Percentiles rank a stretch among this genome's conserved stretches.
phyloP scores from a whole-genome alignment of 257 asterid species.

The Scutellaria galericulata region DNA sequence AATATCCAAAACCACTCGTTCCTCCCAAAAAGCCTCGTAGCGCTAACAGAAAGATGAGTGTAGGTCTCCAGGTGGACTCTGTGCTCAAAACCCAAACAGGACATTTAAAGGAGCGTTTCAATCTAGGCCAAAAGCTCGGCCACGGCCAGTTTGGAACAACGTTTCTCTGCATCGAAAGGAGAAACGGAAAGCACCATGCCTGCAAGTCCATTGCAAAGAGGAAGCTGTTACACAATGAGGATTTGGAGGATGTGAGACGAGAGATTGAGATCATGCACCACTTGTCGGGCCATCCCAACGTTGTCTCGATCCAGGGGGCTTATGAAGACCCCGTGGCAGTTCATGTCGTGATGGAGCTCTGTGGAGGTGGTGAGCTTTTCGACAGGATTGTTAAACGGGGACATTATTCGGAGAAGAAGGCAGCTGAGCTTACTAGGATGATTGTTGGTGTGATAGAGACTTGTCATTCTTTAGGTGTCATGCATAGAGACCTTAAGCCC shows the following conservation, averaged over 20 bases:
- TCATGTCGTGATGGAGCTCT: constrained; percentile 84
- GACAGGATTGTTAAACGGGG: constrained; percentile 74
- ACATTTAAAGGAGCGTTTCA: constrained; percentile 57
- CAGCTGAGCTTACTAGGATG: constrained; percentile 76
- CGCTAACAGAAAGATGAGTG: constrained; percentile 58
- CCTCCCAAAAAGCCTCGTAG: constrained; percentile 30
- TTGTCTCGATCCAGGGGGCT: constrained; percentile 70
- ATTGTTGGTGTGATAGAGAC: constrained; percentile 72
- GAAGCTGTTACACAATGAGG: constrained; percentile 60
- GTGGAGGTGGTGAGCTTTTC: constrained; percentile 86
- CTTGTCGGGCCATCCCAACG: constrained; percentile 66
- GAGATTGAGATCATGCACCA: constrained; percentile 86
- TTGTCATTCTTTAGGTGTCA: constrained; percentile 83
- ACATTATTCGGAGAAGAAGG: constrained; percentile 80
- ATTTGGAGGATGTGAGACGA: constrained; percentile 83
- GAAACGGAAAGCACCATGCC: constrained; percentile 57
- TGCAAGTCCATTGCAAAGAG: constrained; percentile 85
- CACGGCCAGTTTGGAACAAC: constrained; percentile 86
- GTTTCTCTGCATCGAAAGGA: constrained; percentile 61
- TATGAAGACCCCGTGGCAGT: constrained; percentile 82
- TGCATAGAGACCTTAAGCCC: constrained; percentile 89
- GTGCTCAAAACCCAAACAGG: constrained; percentile 68
- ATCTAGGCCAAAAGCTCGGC: constrained; percentile 66
- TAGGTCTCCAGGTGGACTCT: constrained; percentile 72
- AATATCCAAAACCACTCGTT: constrained; percentile 18